Conservation (phyloP, 495 filamentous ascomycete genomes). For the Neurospora sp. region DNA sequence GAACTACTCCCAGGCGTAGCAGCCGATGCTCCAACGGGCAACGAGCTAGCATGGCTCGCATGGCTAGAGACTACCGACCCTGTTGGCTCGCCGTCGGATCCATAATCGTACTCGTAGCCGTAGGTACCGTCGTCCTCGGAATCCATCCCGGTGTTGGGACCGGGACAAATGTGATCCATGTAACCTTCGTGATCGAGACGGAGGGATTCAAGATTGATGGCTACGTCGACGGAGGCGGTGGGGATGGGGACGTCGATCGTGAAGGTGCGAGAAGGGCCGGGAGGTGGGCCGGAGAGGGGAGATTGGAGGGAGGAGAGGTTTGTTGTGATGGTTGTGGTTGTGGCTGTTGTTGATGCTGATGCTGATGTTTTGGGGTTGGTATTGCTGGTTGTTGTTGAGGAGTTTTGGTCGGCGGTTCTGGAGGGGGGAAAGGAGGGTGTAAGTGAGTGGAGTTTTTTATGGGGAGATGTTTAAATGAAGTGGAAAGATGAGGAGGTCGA, state of each 20-base stretch:
- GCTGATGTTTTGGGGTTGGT: background rate
- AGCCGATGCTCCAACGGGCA: constrained; percentile 25
- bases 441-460: background rate
- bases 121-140: constrained; percentile 7
- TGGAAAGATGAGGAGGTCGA: background rate
- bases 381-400: background rate
- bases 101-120: constrained; percentile 1
- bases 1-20: constrained; percentile 17
- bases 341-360: background rate
- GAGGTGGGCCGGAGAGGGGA: constrained; percentile 11
- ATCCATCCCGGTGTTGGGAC: constrained; percentile 12
- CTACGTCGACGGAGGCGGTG: constrained; percentile 17
- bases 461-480: background rate
- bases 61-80: constrained; percentile 7
- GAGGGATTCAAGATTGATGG: constrained; percentile 25
- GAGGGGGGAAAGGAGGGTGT: background rate
- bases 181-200: constrained; percentile 25
- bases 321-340: background rate
- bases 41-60: constrained; percentile 12
- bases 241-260: constrained; percentile 40
- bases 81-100: constrained; percentile 1
- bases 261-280: constrained; percentile 38
- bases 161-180: constrained; percentile 23
- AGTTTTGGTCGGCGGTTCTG: background rate
- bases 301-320: constrained; percentile 3